These are phyloP conservation scores for Cryptococcus floricola DNA, from an alignment of 1,284 basidiomycete genomes.

Conservation along the genomic window DNA sequence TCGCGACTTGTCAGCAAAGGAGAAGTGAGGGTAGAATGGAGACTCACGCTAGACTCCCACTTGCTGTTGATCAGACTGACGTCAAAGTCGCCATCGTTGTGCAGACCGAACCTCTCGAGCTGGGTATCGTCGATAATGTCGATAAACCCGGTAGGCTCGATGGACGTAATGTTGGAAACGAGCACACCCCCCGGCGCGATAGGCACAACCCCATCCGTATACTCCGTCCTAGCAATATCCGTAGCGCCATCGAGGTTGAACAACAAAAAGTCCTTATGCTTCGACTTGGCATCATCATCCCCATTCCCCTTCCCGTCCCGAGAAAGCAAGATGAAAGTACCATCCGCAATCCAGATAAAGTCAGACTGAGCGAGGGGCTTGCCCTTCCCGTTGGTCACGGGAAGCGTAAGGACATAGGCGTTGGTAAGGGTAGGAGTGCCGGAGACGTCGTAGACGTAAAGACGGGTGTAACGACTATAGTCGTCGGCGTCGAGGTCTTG, in stretches of 20 bases:
- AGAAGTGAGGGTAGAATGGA: not conserved
- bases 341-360: slow-evolving; percentile 22
- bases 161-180: slow-evolving; percentile 27
- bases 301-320: slow-evolving; percentile 44
- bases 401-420: slow-evolving; percentile 39
- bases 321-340: slow-evolving; percentile 42
- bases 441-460: slow-evolving; percentile 32
- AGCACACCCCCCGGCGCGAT: slow-evolving; percentile 38
- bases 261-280: slow-evolving; percentile 35
- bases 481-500: slow-evolving; percentile 31
- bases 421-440: slow-evolving; percentile 23
- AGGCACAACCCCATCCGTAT: slow-evolving; percentile 28
- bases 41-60: slow-evolving; percentile 59
- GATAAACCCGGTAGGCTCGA: slow-evolving; percentile 32
- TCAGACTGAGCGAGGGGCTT: slow-evolving; percentile 38
- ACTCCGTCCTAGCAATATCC: slow-evolving; percentile 39
- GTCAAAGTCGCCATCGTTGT: slow-evolving; percentile 34
- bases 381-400: slow-evolving; percentile 37
- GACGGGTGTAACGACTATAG: slow-evolving; percentile 29
- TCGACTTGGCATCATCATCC: slow-evolving; percentile 24
- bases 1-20: slow-evolving; percentile 43
- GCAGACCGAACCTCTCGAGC: slow-evolving; percentile 42
- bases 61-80: slow-evolving; percentile 61
- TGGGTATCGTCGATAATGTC: slow-evolving; percentile 33
- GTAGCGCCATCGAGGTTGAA: slow-evolving; percentile 37